Evolutionary conservation across 805 yeast species (phyloP), one percentile per base, ranked within the genome.

Genomic region (Zygoascus bituminiphila): DNA sequence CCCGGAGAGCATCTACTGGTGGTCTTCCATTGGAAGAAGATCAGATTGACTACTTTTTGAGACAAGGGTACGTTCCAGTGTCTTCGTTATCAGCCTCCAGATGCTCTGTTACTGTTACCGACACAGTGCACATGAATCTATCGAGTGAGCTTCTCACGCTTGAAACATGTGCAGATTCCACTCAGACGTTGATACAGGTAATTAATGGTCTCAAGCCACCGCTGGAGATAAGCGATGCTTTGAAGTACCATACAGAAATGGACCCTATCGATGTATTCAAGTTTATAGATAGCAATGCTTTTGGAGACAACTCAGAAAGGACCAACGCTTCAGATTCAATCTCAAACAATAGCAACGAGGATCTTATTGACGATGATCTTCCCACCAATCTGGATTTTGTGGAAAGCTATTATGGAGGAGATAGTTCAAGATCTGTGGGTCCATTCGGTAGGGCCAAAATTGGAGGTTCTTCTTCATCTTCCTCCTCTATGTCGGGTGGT

Each of bases 161-260:
- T 40, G 54, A 54, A 17, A 47, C 57, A 48, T 88, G 96, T 67
- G 91, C 96, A 1, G 98, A 89, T 61, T 87, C 96, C 0, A 73
- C 81, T 0, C 83, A 86, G 57, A 77, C 91, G 10, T 63, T 89
- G 38, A 52, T 79, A 1, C 94, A 84, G 52, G 57, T 85, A 7
- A 54, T 82, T 8, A 80, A 77, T 51, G 95, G 88, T 57, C 68
- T 89, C 56, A 85, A 84, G 56, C 78, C 77, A 12, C 88, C 89
- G 0, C 64, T 85, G 1, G 79, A 83, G 51, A 49, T 50, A 36
- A 70, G 72, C 0, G 80, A 79, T 51, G 78, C 77, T 2, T 76
- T 77, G 31, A 84, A 80, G 62, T 83, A 75, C 61, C 77, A 71
- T 44, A 58, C 64, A 8, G 57, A 62, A 29, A 48, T 58, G 4